Conservation (phyloP, 2,329 filamentous ascomycete species). For the Aspergillus oerlinghausenensis region DNA sequence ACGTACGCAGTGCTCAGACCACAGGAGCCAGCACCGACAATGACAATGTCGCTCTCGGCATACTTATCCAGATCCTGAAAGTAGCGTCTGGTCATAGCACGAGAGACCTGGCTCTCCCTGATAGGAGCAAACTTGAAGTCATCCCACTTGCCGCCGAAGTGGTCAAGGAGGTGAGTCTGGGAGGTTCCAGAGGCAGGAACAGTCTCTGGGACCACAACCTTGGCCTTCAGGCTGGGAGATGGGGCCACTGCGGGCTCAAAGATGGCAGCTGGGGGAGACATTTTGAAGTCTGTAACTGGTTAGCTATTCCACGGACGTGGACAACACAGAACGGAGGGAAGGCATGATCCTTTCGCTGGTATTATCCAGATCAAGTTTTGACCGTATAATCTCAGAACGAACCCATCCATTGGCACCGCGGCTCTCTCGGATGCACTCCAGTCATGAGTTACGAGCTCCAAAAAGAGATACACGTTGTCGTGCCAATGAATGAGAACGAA, state of each 20-base stretch:
- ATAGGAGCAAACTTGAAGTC: conserved; percentile 79
- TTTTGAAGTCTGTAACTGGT: conserved; percentile 46
- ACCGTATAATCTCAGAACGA: conserved; percentile 78
- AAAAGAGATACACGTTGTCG: background rate
- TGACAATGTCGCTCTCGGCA: conserved; percentile 90
- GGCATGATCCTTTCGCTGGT: conserved; percentile 99
- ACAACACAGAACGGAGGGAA: conserved; percentile 44
- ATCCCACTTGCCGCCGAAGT: conserved; percentile 74
- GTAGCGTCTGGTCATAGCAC: conserved; percentile 91
- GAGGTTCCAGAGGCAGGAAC: conserved; percentile 33
- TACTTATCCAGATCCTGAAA: conserved; percentile 84
- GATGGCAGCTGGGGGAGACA: conserved; percentile 74
- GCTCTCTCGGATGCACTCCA: background rate
- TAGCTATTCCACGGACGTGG: conserved; percentile 36
- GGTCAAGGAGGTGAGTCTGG: conserved; percentile 54
- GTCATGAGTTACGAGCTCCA: conserved; percentile 4
- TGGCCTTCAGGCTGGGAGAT: conserved; percentile 35
- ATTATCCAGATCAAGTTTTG: conserved; percentile 98
- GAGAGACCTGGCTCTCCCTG: conserved; percentile 85
- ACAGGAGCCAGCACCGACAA: conserved; percentile 84
- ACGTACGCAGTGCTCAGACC: conserved; percentile 81
- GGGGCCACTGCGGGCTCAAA: conserved; percentile 46
- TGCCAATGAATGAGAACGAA: conserved; percentile 40
- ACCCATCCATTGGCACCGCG: conserved; percentile 16
- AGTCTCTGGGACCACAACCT: conserved; percentile 43